phyloP scores from a whole-genome alignment of 345 rosid species.

The Fremontodendron californicum region DNA sequence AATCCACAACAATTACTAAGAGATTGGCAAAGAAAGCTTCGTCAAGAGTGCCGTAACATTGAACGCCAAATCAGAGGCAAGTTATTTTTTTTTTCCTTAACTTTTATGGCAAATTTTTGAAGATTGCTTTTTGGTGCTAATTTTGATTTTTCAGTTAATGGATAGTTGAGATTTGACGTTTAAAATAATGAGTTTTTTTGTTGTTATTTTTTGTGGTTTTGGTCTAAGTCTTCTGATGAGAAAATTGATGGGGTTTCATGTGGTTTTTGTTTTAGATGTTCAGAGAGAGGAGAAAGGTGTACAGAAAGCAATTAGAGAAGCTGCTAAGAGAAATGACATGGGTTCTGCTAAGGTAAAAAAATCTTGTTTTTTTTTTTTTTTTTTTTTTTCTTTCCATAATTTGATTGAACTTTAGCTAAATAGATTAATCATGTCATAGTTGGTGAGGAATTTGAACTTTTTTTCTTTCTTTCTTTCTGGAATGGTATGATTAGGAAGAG shows the following conservation, averaged over 20 bases:
- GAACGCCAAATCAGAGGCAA: slow-evolving; percentile 44
- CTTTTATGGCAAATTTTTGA: background rate
- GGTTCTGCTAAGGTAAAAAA: slow-evolving; percentile 38
- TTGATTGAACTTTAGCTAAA: background rate
- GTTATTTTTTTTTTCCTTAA: background rate
- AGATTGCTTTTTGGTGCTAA: background rate
- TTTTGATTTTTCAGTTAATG: background rate
- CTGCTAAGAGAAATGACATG: slow-evolving; percentile 43
- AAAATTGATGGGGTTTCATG: background rate
- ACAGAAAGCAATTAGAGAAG: slow-evolving; percentile 39
- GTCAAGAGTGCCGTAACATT: slow-evolving; percentile 39
- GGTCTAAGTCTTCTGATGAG: background rate
- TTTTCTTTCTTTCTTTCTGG: background rate
- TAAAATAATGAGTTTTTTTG: background rate
- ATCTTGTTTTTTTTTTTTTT: background rate
- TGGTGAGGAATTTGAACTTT: background rate
- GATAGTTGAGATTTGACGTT: background rate
- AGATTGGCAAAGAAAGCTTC: slow-evolving; percentile 48
- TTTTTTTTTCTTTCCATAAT: background rate
- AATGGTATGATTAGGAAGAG: background rate
- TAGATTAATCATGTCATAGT: background rate
- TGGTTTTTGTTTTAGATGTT: slow-evolving; percentile 28
- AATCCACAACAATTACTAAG: slow-evolving; percentile 40
- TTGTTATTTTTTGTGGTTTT: background rate
- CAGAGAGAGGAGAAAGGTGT: slow-evolving; percentile 45